A percentile compares a stretch with the other conserved stretches of the same genome.
phyloP scores from a whole-genome alignment of 2,329 filamentous ascomycete genomes.

The Ilyonectria sp. region DNA sequence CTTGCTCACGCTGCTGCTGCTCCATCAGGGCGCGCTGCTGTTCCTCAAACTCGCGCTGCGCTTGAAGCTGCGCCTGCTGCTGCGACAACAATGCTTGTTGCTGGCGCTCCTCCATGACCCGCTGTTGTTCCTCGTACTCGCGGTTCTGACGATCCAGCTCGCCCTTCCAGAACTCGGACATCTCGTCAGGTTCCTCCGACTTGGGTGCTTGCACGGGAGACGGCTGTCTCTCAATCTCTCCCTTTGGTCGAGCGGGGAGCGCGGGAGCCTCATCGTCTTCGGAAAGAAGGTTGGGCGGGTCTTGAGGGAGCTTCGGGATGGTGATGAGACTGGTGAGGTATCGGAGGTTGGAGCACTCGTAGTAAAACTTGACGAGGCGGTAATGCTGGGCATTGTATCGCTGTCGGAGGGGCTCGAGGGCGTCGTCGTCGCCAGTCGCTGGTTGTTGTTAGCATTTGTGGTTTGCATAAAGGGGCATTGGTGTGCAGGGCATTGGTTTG shows the following conservation, averaged over 20 bases:
- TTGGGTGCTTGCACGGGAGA: constrained; percentile 79
- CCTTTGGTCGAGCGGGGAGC: constrained; percentile 85
- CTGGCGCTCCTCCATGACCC: constrained; percentile 88
- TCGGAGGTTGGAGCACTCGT: constrained; percentile 97
- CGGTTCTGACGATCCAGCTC: constrained; percentile 92
- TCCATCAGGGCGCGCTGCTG: constrained; percentile 90
- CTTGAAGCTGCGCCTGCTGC: constrained; percentile 85
- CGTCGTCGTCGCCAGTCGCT: constrained; percentile 95
- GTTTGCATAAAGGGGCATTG: too few relatives aligned
- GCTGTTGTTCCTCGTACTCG: constrained; percentile 95
- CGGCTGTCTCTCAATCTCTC: constrained; percentile 77
- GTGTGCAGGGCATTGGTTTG: too few relatives aligned
- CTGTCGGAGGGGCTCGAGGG: constrained; percentile 87
- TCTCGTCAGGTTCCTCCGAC: constrained; percentile 89
- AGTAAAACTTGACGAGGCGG: constrained; percentile 97
- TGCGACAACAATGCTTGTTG: constrained; percentile 86
- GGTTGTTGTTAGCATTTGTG: constrained; percentile 35
- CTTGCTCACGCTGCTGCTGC: constrained; percentile 91
- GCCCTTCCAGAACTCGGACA: constrained; percentile 98
- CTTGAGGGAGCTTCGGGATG: constrained; percentile 94
- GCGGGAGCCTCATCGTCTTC: constrained; percentile 89
- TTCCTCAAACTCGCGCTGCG: constrained; percentile 96
- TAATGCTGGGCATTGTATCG: constrained; percentile 97
- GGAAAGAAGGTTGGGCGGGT: constrained; percentile 88
- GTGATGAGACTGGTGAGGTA: constrained; percentile 97